These are phyloP conservation scores for Backusella parvicylindrica DNA, from an alignment of 192 early-diverging fungal genomes.

Conservation along the genomic window DNA sequence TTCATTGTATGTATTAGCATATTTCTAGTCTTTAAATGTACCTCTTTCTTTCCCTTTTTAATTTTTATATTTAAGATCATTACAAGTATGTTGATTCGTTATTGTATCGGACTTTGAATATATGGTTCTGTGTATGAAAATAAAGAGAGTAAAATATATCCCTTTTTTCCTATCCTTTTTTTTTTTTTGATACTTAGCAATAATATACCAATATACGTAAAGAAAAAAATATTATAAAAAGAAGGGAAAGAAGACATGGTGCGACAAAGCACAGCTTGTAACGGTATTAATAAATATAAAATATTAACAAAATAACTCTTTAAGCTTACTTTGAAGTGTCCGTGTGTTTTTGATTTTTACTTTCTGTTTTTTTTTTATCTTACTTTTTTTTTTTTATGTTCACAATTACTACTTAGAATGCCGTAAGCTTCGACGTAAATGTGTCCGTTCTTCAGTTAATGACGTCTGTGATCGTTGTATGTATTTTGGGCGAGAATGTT, in stretches of 20 bases:
- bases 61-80: too few relatives aligned
- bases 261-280: conserved; percentile 6
- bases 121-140: not conserved
- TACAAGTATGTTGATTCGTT: too few relatives aligned
- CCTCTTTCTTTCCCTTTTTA: too few relatives aligned
- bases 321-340: not conserved
- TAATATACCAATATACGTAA: not conserved
- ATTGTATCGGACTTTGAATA: not conserved
- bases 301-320: not conserved
- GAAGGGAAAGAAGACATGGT: not conserved
- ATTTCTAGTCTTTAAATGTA: too few relatives aligned
- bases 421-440: conserved; percentile 3
- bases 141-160: not conserved
- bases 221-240: not conserved
- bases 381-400: not conserved
- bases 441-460: not conserved
- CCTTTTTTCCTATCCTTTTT: not conserved
- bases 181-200: not conserved
- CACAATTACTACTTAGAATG: not conserved
- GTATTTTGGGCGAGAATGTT: not conserved
- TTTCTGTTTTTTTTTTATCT: not conserved
- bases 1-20: too few relatives aligned
- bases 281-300: not conserved
- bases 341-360: too few relatives aligned
- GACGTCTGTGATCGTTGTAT: not conserved